Conservation (phyloP, 2,329 filamentous ascomycete genomes). For the Exophiala xenobiotica region DNA sequence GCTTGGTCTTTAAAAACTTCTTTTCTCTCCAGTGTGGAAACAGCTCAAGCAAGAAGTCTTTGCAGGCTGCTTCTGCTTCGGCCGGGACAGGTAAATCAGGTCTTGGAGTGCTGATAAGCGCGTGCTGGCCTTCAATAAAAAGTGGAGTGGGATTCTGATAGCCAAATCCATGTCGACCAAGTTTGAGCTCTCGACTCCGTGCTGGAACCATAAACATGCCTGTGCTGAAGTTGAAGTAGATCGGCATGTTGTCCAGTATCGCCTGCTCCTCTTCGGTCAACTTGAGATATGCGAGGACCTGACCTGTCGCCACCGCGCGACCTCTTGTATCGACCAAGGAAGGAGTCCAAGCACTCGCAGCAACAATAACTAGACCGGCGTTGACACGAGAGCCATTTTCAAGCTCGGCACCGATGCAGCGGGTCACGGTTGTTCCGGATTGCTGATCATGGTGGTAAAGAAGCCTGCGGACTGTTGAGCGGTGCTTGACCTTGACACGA, state of each 20-base stretch:
- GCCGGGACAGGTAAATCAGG: too few relatives aligned
- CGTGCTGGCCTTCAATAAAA: neutral
- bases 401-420: too few relatives aligned
- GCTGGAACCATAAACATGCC: conserved; percentile 58
- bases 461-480: too few relatives aligned
- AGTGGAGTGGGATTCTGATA: conserved; percentile 48
- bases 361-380: conserved; percentile 54
- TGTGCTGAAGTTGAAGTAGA: conserved; percentile 49
- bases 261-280: conserved; percentile 71
- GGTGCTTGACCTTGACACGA: too few relatives aligned
- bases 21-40: too few relatives aligned
- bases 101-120: conserved; percentile 6
- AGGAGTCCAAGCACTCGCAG: conserved; percentile 85
- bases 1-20: too few relatives aligned
- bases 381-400: neutral
- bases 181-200: conserved; percentile 55
- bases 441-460: too few relatives aligned
- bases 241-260: conserved; percentile 63
- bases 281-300: conserved; percentile 73
- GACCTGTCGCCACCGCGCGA: conserved; percentile 74
- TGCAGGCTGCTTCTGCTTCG: too few relatives aligned
- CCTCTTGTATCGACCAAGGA: conserved; percentile 73
- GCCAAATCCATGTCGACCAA: conserved; percentile 67
- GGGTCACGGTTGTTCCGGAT: too few relatives aligned
- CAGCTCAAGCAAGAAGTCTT: too few relatives aligned